A percentile compares a stretch with the other conserved stretches of the same genome.
These are phyloP conservation scores for Leishmania gerbilli DNA, from an alignment of 208 protist species.

Conservation along the genomic window DNA sequence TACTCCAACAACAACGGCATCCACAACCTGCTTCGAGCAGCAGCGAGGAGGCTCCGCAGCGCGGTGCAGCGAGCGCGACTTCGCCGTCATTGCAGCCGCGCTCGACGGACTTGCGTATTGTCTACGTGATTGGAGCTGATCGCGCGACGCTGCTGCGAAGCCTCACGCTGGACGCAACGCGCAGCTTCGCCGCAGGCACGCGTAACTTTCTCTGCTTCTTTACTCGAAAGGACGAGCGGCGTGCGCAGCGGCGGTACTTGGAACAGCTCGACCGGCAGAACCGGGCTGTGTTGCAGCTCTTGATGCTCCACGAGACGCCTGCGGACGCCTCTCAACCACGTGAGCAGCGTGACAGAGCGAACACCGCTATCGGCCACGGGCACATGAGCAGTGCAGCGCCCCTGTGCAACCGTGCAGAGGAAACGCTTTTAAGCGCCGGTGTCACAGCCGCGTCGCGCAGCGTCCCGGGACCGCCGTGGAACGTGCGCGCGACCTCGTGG, in stretches of 20 bases:
- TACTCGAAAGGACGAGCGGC: conserved; percentile 39
- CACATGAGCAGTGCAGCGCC: not conserved
- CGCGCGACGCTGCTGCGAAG: conserved; percentile 51
- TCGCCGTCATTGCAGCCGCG: conserved; percentile 9
- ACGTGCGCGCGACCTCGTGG: not conserved
- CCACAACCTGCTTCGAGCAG: no score
- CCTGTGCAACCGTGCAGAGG: not conserved
- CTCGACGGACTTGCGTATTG: conserved; percentile 36
- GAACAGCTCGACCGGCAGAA: conserved; percentile 37
- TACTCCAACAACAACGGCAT: not conserved
- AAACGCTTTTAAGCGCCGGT: not conserved
- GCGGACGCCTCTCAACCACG: not conserved
- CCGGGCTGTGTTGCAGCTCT: not conserved
- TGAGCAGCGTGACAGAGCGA: not conserved
- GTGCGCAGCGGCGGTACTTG: conserved; percentile 28
- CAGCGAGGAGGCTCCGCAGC: not conserved
- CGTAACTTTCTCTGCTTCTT: conserved; percentile 60
- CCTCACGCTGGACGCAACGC: conserved; percentile 51
- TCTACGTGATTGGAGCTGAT: conserved; percentile 59
- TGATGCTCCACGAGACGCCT: not conserved
- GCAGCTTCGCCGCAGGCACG: conserved; percentile 41
- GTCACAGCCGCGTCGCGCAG: not conserved
- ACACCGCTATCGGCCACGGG: not conserved
- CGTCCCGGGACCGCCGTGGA: not conserved
- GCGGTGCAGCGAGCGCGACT: not conserved